These are phyloP conservation scores for Primulina eburnea DNA, from an alignment of 257 asterid species.

Conservation along the genomic window DNA sequence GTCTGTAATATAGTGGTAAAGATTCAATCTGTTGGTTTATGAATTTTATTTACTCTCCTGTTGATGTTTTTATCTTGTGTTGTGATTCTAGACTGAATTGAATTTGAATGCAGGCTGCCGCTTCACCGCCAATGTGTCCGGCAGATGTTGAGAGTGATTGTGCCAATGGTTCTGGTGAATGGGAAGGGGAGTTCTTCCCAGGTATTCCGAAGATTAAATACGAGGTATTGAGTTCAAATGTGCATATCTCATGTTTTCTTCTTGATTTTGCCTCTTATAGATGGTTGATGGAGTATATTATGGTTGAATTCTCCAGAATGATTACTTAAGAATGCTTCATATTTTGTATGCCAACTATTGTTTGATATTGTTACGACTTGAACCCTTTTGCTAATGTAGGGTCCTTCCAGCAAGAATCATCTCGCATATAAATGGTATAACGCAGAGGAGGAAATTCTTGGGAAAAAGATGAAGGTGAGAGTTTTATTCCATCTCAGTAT, in stretches of 20 bases:
- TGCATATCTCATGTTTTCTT: slow-evolving; percentile 6
- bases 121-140: slow-evolving; percentile 80
- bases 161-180: slow-evolving; percentile 49
- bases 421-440: slow-evolving; percentile 92
- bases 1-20: slow-evolving; percentile 51
- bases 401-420: slow-evolving; percentile 82
- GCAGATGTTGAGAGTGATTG: slow-evolving; percentile 54
- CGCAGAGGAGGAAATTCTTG: slow-evolving; percentile 85
- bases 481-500: slow-evolving; percentile 6
- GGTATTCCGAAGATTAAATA: slow-evolving; percentile 73
- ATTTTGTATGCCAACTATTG: not conserved
- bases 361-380: not conserved
- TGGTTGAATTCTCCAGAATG: not conserved
- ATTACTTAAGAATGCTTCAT: not conserved
- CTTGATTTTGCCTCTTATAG: not conserved
- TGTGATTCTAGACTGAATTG: slow-evolving; percentile 8
- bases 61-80: slow-evolving; percentile 2
- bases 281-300: not conserved
- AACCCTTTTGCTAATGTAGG: slow-evolving; percentile 37
- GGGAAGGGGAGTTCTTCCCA: slow-evolving; percentile 88
- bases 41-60: not conserved
- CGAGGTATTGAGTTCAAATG: slow-evolving; percentile 48
- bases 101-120: slow-evolving; percentile 44
- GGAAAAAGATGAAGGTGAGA: slow-evolving; percentile 91
- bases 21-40: slow-evolving; percentile 4